Evolutionary conservation across 768 basidiomycete genomes (phyloP).

Genomic region (Tricholoma flavovirens): DNA sequence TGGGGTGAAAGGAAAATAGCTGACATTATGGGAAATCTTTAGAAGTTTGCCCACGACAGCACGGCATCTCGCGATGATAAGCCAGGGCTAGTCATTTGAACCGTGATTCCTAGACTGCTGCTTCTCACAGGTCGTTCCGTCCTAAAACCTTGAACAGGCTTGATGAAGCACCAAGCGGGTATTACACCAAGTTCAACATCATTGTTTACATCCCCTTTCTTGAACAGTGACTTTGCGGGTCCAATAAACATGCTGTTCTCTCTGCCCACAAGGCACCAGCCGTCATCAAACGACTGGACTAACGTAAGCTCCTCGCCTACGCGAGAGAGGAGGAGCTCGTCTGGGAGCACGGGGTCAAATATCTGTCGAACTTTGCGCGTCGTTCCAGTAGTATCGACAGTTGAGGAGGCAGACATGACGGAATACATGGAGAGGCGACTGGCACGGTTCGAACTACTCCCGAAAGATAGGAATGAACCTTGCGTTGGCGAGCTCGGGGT

Average conservation of each 20-base stretch:
- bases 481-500: conserved; percentile 13
- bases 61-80: conserved; percentile 41
- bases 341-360: conserved; percentile 66
- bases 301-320: conserved; percentile 58
- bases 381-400: conserved; percentile 26
- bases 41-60: conserved; percentile 73
- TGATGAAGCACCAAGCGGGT: conserved; percentile 73
- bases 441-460: conserved; percentile 23
- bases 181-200: conserved; percentile 65
- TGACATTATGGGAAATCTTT: neutral
- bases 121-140: conserved; percentile 62
- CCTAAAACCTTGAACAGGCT: conserved; percentile 51
- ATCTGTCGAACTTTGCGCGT: conserved; percentile 56
- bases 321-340: conserved; percentile 54
- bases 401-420: conserved; percentile 29
- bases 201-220: conserved; percentile 21
- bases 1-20: neutral
- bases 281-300: conserved; percentile 68
- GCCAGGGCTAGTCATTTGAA: conserved; percentile 41
- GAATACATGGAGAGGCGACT: conserved; percentile 39
- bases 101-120: conserved; percentile 57
- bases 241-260: conserved; percentile 31
- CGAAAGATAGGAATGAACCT: conserved; percentile 6
- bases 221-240: conserved; percentile 36
- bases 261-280: conserved; percentile 72